Base-by-base conservation (phyloP, 148 eudicot genomes). In the Chenopodium berlandieri region DNA sequence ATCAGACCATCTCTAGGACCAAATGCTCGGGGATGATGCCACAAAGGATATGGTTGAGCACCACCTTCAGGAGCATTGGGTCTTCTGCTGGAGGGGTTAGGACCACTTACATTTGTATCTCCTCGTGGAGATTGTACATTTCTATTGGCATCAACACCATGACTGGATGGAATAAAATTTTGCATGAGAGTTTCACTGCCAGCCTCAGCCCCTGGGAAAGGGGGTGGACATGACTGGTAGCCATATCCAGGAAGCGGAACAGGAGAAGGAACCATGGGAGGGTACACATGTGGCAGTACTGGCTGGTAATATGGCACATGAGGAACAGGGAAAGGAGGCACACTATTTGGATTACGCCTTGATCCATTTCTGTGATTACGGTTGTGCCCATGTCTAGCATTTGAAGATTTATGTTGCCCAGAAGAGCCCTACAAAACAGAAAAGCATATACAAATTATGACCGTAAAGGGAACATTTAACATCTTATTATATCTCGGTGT, bases 281-380 rank as follows among this genome's bases (percentile, higher is more conserved):
- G 92, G 73, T 80, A 87, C 73, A 86, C 76, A 64, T 90, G 97
- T 52, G 90, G 88, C 48, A 84, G 62, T 22, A 80, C 72, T 75
- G 89, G 91, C 77, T 88, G 97, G 79, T 85, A 87, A 84, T 85
- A 94, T 40, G 92, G 90, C 71, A 87, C 82, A 52, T 91, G 91
- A 37, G 90, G 92, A 66, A 81, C 88, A 78, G 93, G 86, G 86
- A 87, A 87, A 75, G 90, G 88, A 62, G 92, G 91, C 48, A 77
- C 90, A 76, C 34, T 83, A 83, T 88, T 90, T 62, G 86, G 90
- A 82, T 86, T 82, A 34, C 90, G 90, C 88, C 90, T 95, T 37
- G 90, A 86, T 75, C 91, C 94, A 69, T 82, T 65, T 89, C 83
- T 95, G 62, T 87, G 90, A 73, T 91, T 87, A 60, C 89, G 92